phyloP scores from a whole-genome alignment of 768 basidiomycete genomes.

The Mycena leptocephala region DNA sequence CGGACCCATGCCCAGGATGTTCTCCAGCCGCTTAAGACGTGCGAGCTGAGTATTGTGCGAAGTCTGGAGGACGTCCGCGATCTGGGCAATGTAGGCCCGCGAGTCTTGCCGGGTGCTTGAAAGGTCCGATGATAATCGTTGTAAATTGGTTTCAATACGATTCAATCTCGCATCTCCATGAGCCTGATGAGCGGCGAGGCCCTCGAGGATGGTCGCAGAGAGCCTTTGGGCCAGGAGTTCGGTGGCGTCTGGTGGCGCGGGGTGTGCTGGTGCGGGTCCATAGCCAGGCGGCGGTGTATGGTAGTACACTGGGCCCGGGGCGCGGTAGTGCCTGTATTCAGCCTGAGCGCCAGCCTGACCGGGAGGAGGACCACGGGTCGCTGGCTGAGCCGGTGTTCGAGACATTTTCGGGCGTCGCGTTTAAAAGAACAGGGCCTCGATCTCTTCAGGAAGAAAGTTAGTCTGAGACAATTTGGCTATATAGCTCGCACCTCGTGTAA shows the following conservation, averaged over 20 bases:
- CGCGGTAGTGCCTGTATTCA: too few relatives aligned
- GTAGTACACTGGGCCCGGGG: too few relatives aligned
- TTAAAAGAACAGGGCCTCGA: too few relatives aligned
- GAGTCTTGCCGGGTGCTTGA: conserved; percentile 23
- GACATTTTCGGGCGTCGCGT: too few relatives aligned
- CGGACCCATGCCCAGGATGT: conserved; percentile 30
- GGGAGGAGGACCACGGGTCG: too few relatives aligned
- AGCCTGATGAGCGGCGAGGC: background rate
- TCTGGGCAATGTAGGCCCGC: conserved; percentile 16
- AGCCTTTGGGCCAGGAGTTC: conserved; percentile 2
- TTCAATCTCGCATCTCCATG: conserved; percentile 24
- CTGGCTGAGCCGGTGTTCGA: too few relatives aligned
- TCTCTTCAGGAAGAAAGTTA: too few relatives aligned
- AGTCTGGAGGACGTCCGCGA: conserved; percentile 33
- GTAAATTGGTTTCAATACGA: conserved; percentile 17
- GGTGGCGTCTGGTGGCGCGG: background rate
- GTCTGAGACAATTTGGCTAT: too few relatives aligned
- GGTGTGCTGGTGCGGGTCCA: background rate
- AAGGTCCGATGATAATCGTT: conserved; percentile 25
- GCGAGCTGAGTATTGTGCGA: conserved; percentile 26
- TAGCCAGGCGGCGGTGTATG: too few relatives aligned
- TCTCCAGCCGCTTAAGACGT: conserved; percentile 38
- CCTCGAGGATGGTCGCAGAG: background rate
- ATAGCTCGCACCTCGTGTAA: too few relatives aligned
- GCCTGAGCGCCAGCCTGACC: too few relatives aligned